Percentiles rank a stretch among this genome's conserved stretches.
These are phyloP conservation scores for Talaromyces sp. DNA, from an alignment of 2,329 filamentous ascomycete genomes.

Conservation along the genomic window DNA sequence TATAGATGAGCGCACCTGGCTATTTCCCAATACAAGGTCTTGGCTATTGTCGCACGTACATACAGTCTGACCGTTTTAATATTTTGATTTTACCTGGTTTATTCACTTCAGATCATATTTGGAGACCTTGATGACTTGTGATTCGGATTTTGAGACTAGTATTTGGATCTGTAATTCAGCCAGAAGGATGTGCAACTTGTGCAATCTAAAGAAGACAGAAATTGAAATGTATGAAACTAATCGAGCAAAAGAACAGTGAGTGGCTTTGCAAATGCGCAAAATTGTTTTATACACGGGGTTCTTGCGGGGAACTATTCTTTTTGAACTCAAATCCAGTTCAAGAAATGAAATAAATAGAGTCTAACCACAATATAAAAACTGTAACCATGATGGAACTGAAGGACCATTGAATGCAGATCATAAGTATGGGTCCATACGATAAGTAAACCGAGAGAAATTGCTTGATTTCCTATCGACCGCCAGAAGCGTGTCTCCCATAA, in stretches of 20 bases:
- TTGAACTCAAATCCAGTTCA: neutral
- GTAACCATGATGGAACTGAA: neutral
- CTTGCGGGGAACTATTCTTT: neutral
- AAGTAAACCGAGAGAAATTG: neutral
- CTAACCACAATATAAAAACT: neutral
- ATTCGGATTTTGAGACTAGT: no score
- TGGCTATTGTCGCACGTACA: no score
- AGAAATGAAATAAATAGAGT: neutral
- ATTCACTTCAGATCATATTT: no score
- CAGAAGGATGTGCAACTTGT: neutral
- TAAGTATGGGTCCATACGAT: neutral
- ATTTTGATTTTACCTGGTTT: no score
- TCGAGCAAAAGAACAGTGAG: neutral
- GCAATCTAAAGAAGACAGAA: neutral
- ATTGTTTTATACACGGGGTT: neutral
- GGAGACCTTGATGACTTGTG: no score
- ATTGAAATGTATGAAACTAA: neutral
- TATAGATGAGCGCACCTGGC: no score
- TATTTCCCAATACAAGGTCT: no score
- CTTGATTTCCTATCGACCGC: neutral
- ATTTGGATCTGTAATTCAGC: no score
- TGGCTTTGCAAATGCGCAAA: neutral
- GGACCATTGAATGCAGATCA: neutral
- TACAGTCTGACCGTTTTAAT: no score
- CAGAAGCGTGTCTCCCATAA: slow-evolving; percentile 17